These are phyloP conservation scores for Aspergillus hortae DNA, from an alignment of 2,329 filamentous ascomycete species.

Conservation along the genomic window DNA sequence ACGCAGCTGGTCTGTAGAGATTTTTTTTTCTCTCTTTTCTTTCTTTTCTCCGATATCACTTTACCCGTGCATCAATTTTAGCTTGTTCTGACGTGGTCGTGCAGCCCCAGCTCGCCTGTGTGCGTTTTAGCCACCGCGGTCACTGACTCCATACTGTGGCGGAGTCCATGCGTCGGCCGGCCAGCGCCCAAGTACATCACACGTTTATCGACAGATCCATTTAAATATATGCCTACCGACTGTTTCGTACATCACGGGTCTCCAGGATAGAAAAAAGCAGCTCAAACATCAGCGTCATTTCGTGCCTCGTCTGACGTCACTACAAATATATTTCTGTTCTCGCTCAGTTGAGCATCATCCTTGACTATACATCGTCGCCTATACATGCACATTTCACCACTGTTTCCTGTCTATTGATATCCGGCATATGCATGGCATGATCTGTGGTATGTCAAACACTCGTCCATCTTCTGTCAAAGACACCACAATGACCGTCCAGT, in stretches of 20 bases:
- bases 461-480: background rate
- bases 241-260: conserved; percentile 8
- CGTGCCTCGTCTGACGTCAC: too few species aligned
- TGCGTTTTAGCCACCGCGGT: conserved; percentile 21
- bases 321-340: too few species aligned
- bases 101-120: conserved; percentile 19
- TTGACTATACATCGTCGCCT: too few species aligned
- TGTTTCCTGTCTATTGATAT: too few species aligned
- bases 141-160: conserved; percentile 32
- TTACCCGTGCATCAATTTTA: conserved; percentile 1
- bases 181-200: conserved; percentile 11
- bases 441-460: background rate
- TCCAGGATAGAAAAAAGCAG: conserved; percentile 1
- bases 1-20: conserved; percentile 16
- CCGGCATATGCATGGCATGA: too few species aligned
- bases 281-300: background rate
- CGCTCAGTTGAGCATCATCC: too few species aligned
- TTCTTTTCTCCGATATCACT: conserved; percentile 1
- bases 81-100: conserved; percentile 33
- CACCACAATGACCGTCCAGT: conserved; percentile 1
- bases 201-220: background rate
- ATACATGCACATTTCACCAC: too few species aligned
- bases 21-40: conserved; percentile 5
- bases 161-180: conserved; percentile 32
- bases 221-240: background rate